These are phyloP conservation scores for Cenchrus purpureus DNA, from an alignment of 176 grass and related monocot species.

Conservation along the genomic window DNA sequence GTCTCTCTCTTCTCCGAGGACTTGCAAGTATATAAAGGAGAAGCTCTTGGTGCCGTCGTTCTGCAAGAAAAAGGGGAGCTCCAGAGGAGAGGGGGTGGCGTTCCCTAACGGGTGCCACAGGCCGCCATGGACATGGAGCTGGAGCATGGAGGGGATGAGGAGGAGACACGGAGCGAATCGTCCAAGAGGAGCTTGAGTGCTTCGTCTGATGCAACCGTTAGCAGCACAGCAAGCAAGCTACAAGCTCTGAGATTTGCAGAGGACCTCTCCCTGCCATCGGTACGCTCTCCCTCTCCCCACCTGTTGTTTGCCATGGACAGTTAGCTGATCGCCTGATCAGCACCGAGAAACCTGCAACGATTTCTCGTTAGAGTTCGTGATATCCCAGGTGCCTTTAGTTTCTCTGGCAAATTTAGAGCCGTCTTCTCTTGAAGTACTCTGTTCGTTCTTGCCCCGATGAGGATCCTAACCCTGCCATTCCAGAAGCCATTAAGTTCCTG, in stretches of 20 bases:
- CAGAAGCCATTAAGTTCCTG: background rate
- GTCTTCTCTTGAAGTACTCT: background rate
- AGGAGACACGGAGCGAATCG: slow-evolving; percentile 20
- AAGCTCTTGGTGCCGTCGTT: slow-evolving; percentile 21
- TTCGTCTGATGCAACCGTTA: slow-evolving; percentile 47
- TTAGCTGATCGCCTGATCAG: background rate
- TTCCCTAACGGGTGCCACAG: slow-evolving; percentile 22
- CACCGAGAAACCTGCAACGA: background rate
- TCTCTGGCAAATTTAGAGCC: background rate
- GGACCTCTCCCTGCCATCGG: slow-evolving; percentile 84
- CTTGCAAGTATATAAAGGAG: slow-evolving; percentile 35
- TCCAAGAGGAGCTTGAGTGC: slow-evolving; percentile 34
- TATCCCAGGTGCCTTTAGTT: background rate
- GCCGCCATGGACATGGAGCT: slow-evolving; percentile 30
- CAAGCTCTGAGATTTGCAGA: slow-evolving; percentile 76
- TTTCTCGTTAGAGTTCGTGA: background rate
- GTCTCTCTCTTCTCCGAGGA: slow-evolving; percentile 1
- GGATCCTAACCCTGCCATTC: background rate
- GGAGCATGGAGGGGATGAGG: slow-evolving; percentile 43
- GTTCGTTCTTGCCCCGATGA: background rate
- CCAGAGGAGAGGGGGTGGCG: slow-evolving; percentile 16
- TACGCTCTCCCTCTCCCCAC: slow-evolving; percentile 46
- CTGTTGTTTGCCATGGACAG: background rate
- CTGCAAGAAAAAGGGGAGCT: slow-evolving; percentile 29
- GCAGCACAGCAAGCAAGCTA: slow-evolving; percentile 45